Evolutionary conservation across 306 rosid genomes (phyloP).

Genomic region (Hippophae tibetana): DNA sequence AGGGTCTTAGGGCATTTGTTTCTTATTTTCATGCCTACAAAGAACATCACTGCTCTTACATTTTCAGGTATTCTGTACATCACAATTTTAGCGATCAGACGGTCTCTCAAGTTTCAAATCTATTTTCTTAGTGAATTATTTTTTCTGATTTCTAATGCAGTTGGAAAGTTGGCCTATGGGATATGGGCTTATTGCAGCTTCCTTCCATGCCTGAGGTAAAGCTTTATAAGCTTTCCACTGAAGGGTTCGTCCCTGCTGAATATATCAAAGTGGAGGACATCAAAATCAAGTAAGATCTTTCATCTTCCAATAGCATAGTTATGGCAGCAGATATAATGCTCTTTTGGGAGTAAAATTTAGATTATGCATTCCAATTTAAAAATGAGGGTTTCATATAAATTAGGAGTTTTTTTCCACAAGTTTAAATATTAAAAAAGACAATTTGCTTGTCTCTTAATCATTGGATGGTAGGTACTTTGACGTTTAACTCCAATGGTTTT

Average conservation of each 20-base stretch:
- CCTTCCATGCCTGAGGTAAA: constrained; percentile 81
- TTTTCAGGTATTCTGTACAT: constrained; percentile 22
- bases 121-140: constrained; percentile 6
- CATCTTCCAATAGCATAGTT: background rate
- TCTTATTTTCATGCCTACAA: constrained; percentile 84
- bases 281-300: constrained; percentile 57
- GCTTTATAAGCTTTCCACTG: constrained; percentile 55
- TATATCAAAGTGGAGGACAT: constrained; percentile 63
- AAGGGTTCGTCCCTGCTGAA: constrained; percentile 69
- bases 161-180: constrained; percentile 89
- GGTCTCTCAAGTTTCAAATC: background rate
- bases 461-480: no score
- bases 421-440: no score
- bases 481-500: no score
- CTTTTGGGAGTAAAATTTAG: no score
- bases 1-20: constrained; percentile 81
- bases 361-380: no score
- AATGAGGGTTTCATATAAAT: background rate
- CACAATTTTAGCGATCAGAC: constrained; percentile 24
- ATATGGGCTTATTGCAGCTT: constrained; percentile 77
- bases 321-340: background rate
- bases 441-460: no score
- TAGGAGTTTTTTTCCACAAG: background rate
- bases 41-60: constrained; percentile 79
- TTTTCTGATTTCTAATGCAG: constrained; percentile 25